Percentiles rank a stretch among this genome's conserved stretches.
phyloP scores from a whole-genome alignment of 495 filamentous ascomycete genomes.

The Talaromyces adpressus region DNA sequence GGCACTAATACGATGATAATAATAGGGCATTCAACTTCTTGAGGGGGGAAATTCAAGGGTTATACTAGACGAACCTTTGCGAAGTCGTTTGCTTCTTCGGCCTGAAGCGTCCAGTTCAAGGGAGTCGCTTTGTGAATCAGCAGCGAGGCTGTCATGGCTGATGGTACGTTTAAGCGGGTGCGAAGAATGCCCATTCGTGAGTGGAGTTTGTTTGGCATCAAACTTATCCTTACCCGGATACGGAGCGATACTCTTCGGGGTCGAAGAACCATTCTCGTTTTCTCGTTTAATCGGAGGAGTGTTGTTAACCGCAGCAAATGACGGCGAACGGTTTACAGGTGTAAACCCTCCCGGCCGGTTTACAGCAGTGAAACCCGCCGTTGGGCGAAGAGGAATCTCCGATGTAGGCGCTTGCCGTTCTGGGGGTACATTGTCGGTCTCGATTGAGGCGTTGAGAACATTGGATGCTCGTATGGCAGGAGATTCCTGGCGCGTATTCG shows the following conservation, averaged over 20 bases:
- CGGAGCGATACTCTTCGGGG: slow-evolving; percentile 33
- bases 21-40: neutral
- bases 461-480: slow-evolving; percentile 64
- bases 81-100: slow-evolving; percentile 84
- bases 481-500: slow-evolving; percentile 57
- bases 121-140: slow-evolving; percentile 51
- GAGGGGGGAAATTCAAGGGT: neutral
- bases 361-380: slow-evolving; percentile 75
- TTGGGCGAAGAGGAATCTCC: slow-evolving; percentile 45
- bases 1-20: slow-evolving; percentile 1
- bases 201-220: slow-evolving; percentile 38
- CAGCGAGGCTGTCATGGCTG: slow-evolving; percentile 60
- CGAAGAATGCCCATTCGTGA: slow-evolving; percentile 49
- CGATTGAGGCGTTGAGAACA: slow-evolving; percentile 57
- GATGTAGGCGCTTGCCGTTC: slow-evolving; percentile 31
- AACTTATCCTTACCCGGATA: slow-evolving; percentile 16
- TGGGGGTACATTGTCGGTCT: slow-evolving; percentile 38
- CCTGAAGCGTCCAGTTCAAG: slow-evolving; percentile 66
- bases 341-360: slow-evolving; percentile 68
- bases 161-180: slow-evolving; percentile 74
- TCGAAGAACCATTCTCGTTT: slow-evolving; percentile 37
- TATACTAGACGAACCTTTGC: slow-evolving; percentile 62
- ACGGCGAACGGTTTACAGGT: slow-evolving; percentile 54
- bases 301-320: slow-evolving; percentile 48
- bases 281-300: slow-evolving; percentile 42